A percentile compares a stretch with the other conserved stretches of the same genome.
phyloP scores from a whole-genome alignment of 345 rosid genomes.

The Pistacia integerrima region DNA sequence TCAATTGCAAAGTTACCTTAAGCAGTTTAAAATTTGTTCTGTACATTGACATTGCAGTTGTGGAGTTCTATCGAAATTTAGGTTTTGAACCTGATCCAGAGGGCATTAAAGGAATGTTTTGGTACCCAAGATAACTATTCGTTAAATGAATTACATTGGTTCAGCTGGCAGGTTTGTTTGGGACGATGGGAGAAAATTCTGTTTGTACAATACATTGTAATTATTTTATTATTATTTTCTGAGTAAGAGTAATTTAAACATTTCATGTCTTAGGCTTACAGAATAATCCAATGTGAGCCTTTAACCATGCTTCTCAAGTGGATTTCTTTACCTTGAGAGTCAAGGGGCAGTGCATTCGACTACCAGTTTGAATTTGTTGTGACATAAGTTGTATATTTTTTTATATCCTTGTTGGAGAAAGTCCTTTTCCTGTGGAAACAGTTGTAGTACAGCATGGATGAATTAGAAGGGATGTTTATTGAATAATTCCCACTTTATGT shows the following conservation, averaged over 20 bases:
- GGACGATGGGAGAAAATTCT: neutral
- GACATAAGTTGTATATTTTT: neutral
- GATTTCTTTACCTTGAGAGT: neutral
- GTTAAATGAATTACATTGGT: neutral
- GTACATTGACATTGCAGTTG: conserved; percentile 54
- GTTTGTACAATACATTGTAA: neutral
- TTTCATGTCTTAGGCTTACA: no score
- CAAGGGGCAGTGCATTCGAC: neutral
- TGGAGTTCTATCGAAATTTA: conserved; percentile 88
- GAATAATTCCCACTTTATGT: neutral
- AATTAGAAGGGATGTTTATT: neutral
- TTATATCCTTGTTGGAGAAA: neutral
- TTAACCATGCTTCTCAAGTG: neutral
- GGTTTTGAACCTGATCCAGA: conserved; percentile 98
- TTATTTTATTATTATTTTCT: neutral
- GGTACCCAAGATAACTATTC: conserved; percentile 66
- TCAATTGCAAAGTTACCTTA: neutral
- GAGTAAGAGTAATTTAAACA: no score
- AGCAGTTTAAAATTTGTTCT: neutral
- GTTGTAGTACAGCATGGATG: neutral
- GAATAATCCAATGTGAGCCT: neutral
- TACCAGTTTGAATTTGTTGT: neutral
- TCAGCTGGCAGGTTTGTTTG: conserved; percentile 19
- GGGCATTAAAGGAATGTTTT: conserved; percentile 98
- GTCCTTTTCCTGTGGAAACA: neutral